Conservation (phyloP, 441 rosid genomes). For the Sinapis alba region DNA sequence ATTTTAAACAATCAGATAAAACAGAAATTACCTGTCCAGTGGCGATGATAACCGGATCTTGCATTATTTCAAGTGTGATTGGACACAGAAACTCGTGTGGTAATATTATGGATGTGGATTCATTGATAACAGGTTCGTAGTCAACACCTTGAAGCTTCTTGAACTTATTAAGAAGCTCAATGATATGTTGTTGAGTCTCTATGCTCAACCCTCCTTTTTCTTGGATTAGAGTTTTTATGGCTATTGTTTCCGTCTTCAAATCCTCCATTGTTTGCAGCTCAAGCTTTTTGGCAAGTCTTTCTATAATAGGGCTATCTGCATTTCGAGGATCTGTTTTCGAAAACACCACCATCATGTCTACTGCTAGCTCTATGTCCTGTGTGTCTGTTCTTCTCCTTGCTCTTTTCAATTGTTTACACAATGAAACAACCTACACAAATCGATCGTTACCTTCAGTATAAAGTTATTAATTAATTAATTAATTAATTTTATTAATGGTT, state of each 20-base stretch:
- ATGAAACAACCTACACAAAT: constrained; percentile 55
- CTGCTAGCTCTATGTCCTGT: constrained; percentile 82
- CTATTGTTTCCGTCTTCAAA: constrained; percentile 59
- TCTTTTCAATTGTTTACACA: constrained; percentile 53
- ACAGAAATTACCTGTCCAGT: constrained; percentile 67
- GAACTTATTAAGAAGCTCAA: constrained; percentile 62
- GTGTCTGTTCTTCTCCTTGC: constrained; percentile 73
- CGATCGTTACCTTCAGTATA: not conserved
- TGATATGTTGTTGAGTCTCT: constrained; percentile 59
- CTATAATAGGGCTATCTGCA: constrained; percentile 66
- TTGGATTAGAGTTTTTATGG: constrained; percentile 49
- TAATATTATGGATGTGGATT: constrained; percentile 46
- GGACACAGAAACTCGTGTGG: constrained; percentile 89
- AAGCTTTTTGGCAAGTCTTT: constrained; percentile 72
- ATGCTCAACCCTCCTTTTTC: constrained; percentile 40
- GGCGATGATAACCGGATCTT: constrained; percentile 77
- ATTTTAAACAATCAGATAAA: not conserved
- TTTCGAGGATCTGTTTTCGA: constrained; percentile 61
- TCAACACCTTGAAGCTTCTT: constrained; percentile 65
- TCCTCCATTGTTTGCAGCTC: constrained; percentile 59
- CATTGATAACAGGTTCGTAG: constrained; percentile 41
- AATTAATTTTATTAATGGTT: not conserved
- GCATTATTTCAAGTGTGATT: constrained; percentile 77
- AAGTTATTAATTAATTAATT: not conserved
- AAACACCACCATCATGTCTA: constrained; percentile 80